Evolutionary conservation across 441 rosid species (phyloP).

Genomic region (Jatropha podagrica): DNA sequence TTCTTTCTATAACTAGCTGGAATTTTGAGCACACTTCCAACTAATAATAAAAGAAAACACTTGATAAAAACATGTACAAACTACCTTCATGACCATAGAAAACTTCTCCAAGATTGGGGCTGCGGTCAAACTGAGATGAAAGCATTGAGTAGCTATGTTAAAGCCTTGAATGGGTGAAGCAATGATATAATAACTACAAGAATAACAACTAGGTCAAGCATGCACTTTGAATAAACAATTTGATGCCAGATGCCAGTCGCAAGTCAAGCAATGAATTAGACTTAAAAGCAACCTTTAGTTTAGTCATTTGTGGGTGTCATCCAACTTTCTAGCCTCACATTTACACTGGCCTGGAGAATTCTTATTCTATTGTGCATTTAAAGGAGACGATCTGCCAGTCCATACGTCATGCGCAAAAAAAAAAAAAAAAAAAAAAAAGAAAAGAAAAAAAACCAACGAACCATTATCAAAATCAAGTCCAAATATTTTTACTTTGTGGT

Average conservation of each 20-base stretch:
- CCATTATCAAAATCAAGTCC: no score
- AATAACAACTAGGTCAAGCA: neutral
- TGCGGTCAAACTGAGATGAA: conserved; percentile 1
- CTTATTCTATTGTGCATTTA: neutral
- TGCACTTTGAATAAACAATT: conserved; percentile 7
- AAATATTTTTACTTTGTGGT: no score
- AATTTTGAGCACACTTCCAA: neutral
- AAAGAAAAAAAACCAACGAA: no score
- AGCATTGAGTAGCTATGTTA: neutral
- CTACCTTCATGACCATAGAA: neutral
- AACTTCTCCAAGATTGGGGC: neutral
- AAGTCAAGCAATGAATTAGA: no score
- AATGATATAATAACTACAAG: neutral
- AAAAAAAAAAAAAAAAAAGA: no score
- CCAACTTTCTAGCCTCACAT: neutral
- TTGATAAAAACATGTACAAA: neutral
- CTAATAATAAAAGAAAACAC: neutral
- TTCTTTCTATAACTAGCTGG: neutral
- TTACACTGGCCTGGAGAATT: neutral
- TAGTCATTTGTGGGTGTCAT: neutral
- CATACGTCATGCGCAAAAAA: neutral
- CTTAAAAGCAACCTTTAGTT: neutral
- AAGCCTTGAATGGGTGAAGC: neutral
- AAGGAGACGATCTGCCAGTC: neutral
- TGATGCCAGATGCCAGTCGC: neutral